Evolutionary conservation across 768 basidiomycete genomes (phyloP).

Genomic region (Mycena pura): DNA sequence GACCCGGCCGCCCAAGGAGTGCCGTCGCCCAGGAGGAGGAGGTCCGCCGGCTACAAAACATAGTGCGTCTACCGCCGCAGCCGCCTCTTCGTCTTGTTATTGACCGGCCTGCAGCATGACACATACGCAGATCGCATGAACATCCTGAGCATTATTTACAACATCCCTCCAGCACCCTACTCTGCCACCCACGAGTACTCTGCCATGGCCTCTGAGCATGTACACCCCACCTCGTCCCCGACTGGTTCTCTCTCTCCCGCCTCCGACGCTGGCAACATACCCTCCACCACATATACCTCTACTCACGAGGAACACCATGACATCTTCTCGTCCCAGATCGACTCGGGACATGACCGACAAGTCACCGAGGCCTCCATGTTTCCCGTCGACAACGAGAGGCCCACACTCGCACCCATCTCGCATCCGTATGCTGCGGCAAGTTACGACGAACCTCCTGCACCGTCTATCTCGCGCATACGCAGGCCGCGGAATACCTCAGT

Average conservation of each 20-base stretch:
- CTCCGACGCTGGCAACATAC: constrained; percentile 9
- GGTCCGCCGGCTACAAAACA: constrained; percentile 83
- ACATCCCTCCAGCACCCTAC: constrained; percentile 79
- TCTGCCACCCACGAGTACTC: constrained; percentile 59
- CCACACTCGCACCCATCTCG: constrained; percentile 12
- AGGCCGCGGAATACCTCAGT: constrained; percentile 58
- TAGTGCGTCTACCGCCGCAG: constrained; percentile 62
- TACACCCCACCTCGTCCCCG: constrained; percentile 18
- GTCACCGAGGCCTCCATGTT: constrained; percentile 25
- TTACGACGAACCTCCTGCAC: constrained; percentile 45
- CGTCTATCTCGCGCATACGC: constrained; percentile 35
- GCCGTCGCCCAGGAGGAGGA: constrained; percentile 93
- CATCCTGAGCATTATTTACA: constrained; percentile 88
- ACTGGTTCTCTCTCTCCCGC: constrained; percentile 16
- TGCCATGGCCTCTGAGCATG: constrained; percentile 10
- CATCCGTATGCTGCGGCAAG: constrained; percentile 62
- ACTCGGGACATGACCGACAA: constrained; percentile 10
- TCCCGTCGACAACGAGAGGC: constrained; percentile 39
- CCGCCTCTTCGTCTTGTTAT: constrained; percentile 16
- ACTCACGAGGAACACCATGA: not conserved
- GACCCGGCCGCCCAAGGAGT: constrained; percentile 70
- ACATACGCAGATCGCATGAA: constrained; percentile 96
- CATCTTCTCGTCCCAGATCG: too few species aligned
- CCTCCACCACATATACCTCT: constrained; percentile 10
- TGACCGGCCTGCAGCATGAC: constrained; percentile 68